Evolutionary conservation across 2,329 filamentous ascomycete species (phyloP).

Genomic region (Mariannaea sp.): DNA sequence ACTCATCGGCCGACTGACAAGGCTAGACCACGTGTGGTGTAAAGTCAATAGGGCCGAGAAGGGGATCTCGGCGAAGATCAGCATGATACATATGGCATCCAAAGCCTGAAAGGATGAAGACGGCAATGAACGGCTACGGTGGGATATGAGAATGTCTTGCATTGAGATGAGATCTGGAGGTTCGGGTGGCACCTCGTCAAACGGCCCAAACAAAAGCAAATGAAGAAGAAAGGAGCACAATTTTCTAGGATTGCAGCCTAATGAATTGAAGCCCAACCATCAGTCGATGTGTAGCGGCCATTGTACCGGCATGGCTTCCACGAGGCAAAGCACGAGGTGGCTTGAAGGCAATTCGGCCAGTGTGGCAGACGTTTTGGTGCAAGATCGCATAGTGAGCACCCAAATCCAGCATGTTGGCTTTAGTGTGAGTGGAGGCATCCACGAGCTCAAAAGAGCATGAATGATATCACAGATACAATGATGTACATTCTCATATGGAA

Average conservation of each 20-base stretch:
- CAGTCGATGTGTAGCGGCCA: background rate
- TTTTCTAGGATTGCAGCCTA: no score
- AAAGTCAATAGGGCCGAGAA: conserved; percentile 11
- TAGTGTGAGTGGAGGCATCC: background rate
- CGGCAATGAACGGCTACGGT: background rate
- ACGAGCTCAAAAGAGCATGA: conserved; percentile 11
- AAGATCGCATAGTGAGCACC: background rate
- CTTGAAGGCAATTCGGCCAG: conserved; percentile 10
- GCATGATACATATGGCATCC: conserved; percentile 1
- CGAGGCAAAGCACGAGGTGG: conserved; percentile 18
- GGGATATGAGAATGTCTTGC: conserved; percentile 7
- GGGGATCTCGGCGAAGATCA: conserved; percentile 1
- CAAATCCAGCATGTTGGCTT: background rate
- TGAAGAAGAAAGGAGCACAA: no score
- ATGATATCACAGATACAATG: no score
- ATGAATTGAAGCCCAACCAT: background rate
- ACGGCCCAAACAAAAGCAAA: no score
- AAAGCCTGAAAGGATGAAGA: no score
- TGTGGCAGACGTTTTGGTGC: background rate
- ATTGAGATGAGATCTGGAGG: conserved; percentile 1
- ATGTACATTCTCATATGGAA: no score
- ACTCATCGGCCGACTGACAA: background rate
- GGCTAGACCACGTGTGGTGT: conserved; percentile 18
- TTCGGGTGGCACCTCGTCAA: background rate
- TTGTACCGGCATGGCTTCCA: conserved; percentile 6